phyloP scores from a whole-genome alignment of 139 green algal genomes.

The Desmodesmus armatus region DNA sequence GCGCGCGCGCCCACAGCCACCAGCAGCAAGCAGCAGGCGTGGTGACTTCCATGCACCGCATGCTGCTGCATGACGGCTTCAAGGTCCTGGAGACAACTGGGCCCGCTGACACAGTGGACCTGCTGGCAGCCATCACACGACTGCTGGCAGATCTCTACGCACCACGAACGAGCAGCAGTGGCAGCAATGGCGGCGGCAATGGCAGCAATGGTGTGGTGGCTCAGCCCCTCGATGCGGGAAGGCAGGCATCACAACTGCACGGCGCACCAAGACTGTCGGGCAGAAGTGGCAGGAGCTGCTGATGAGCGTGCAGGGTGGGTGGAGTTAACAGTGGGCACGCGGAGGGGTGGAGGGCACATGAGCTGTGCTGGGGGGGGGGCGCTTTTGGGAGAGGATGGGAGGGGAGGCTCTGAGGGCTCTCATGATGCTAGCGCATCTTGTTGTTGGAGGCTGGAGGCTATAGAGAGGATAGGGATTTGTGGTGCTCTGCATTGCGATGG shows the following conservation, averaged over 20 bases:
- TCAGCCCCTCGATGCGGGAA: constrained; percentile 10
- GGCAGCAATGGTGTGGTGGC: not conserved
- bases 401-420: too few relatives aligned
- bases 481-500: too few relatives aligned
- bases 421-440: too few relatives aligned
- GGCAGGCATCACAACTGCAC: not conserved
- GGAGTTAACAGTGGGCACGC: not conserved
- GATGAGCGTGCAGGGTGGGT: constrained; percentile 26
- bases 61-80: constrained; percentile 31
- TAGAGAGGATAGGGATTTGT: too few relatives aligned
- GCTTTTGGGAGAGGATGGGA: not conserved
- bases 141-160: constrained; percentile 11
- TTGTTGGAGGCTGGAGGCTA: too few relatives aligned
- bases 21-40: not conserved
- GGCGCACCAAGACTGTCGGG: constrained; percentile 4
- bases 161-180: not conserved
- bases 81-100: constrained; percentile 35
- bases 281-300: constrained; percentile 45
- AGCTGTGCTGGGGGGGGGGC: not conserved
- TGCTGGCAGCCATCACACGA: constrained; percentile 20
- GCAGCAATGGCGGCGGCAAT: not conserved
- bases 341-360: not conserved
- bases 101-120: constrained; percentile 10
- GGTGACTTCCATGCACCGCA: constrained; percentile 19
- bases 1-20: not conserved